Evolutionary conservation across 805 yeast species (phyloP).

Genomic region (Candida quercuum): DNA sequence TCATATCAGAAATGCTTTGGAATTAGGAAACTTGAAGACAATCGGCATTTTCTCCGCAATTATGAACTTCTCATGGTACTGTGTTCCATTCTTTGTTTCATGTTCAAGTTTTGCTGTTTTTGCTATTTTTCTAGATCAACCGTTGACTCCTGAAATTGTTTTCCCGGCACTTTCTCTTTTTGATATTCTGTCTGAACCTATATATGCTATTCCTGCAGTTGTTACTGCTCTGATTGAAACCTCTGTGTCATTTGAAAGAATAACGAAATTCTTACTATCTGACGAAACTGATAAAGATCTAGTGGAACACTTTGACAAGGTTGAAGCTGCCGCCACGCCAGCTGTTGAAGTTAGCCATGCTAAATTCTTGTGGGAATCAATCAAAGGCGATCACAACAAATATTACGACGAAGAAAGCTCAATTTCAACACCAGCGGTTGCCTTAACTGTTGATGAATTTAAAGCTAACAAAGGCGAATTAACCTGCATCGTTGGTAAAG

Average conservation of each 20-base stretch:
- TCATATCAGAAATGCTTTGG: slow-evolving; percentile 53
- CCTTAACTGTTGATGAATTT: slow-evolving; percentile 49
- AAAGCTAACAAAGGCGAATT: slow-evolving; percentile 69
- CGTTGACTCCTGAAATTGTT: slow-evolving; percentile 62
- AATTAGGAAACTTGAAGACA: slow-evolving; percentile 43
- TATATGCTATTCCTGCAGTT: slow-evolving; percentile 51
- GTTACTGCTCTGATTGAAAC: slow-evolving; percentile 55
- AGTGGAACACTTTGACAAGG: slow-evolving; percentile 24
- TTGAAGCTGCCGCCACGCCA: slow-evolving; percentile 12
- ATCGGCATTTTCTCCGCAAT: slow-evolving; percentile 44
- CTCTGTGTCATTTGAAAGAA: slow-evolving; percentile 50
- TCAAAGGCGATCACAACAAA: slow-evolving; percentile 15
- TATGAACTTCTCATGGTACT: slow-evolving; percentile 53
- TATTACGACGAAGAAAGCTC: slow-evolving; percentile 36
- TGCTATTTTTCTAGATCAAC: slow-evolving; percentile 38
- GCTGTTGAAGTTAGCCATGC: slow-evolving; percentile 43
- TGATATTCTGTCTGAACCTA: slow-evolving; percentile 52
- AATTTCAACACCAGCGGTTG: not conserved
- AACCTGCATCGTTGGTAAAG: slow-evolving; percentile 82
- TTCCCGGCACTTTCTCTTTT: slow-evolving; percentile 65
- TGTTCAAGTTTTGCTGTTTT: slow-evolving; percentile 55
- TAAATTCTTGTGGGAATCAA: slow-evolving; percentile 47
- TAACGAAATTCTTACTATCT: slow-evolving; percentile 41
- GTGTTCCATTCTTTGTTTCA: slow-evolving; percentile 61
- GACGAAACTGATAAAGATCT: slow-evolving; percentile 39